A percentile compares a stretch with the other conserved stretches of the same genome.
phyloP scores from a whole-genome alignment of 2,329 filamentous ascomycete species.

The Fusarium concolor region DNA sequence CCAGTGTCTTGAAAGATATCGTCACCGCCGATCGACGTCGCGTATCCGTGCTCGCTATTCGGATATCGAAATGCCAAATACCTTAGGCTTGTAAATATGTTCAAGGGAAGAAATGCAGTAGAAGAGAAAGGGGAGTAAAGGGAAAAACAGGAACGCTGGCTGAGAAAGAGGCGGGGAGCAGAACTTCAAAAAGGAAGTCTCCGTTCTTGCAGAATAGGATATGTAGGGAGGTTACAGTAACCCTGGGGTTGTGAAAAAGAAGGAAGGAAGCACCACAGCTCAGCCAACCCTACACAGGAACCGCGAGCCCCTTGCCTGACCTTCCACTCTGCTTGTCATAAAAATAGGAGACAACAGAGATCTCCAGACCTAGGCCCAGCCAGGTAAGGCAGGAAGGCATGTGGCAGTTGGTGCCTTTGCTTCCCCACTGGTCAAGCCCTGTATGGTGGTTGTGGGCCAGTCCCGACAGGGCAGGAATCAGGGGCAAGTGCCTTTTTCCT shows the following conservation, averaged over 20 bases:
- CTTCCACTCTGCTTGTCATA: conserved; percentile 9
- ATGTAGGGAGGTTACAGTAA: conserved; percentile 12
- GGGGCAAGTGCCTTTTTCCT: conserved; percentile 19
- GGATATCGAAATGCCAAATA: not conserved
- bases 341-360: conserved; percentile 24
- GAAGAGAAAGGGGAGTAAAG: not conserved
- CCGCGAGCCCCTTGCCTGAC: conserved; percentile 14
- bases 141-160: not conserved
- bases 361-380: conserved; percentile 7
- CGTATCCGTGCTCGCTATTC: conserved; percentile 26
- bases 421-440: conserved; percentile 14
- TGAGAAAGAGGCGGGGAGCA: conserved; percentile 31
- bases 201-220: conserved; percentile 21
- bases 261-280: conserved; percentile 14
- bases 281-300: not conserved
- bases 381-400: conserved; percentile 35
- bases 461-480: conserved; percentile 28
- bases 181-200: conserved; percentile 34
- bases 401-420: conserved; percentile 26
- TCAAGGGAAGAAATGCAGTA: not conserved
- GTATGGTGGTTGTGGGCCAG: not conserved
- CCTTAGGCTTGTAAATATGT: not conserved
- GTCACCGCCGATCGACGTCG: conserved; percentile 15
- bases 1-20: conserved; percentile 25
- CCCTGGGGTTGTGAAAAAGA: conserved; percentile 22